Evolutionary conservation across 495 filamentous ascomycete species (phyloP).

Genomic region (Gamarada debralockiae): DNA sequence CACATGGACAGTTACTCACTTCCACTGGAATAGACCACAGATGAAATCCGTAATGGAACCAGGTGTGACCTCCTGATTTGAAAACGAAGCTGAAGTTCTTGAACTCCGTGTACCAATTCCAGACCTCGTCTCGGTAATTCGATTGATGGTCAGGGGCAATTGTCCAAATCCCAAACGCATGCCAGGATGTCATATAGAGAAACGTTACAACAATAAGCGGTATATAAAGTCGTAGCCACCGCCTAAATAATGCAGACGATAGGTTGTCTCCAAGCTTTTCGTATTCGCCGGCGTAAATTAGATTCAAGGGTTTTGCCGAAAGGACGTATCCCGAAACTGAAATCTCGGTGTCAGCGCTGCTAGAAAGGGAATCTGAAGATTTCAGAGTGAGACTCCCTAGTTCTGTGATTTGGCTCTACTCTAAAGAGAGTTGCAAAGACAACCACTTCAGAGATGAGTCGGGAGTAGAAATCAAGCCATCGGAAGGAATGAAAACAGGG

Average conservation of each 20-base stretch:
- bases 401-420: too few species aligned
- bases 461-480: too few species aligned
- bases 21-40: slow-evolving; percentile 71
- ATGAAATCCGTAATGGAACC: slow-evolving; percentile 57
- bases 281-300: slow-evolving; percentile 45
- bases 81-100: slow-evolving; percentile 58
- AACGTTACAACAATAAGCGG: slow-evolving; percentile 54
- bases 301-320: slow-evolving; percentile 55
- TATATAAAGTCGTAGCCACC: slow-evolving; percentile 56
- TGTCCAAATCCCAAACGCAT: slow-evolving; percentile 41
- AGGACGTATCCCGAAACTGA: slow-evolving; percentile 60
- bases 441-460: too few species aligned
- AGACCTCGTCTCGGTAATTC: slow-evolving; percentile 40
- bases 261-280: slow-evolving; percentile 27
- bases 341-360: too few species aligned
- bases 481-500: too few species aligned
- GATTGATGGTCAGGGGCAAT: slow-evolving; percentile 28
- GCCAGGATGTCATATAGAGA: slow-evolving; percentile 45
- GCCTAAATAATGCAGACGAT: slow-evolving; percentile 63
- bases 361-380: too few species aligned
- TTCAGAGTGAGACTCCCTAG: too few species aligned
- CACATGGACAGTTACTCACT: slow-evolving; percentile 57
- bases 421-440: too few species aligned
- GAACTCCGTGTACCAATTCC: slow-evolving; percentile 50
- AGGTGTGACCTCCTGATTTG: slow-evolving; percentile 39